phyloP scores from a whole-genome alignment of 169 alveolate species.

The Cystoisospora suis region DNA sequence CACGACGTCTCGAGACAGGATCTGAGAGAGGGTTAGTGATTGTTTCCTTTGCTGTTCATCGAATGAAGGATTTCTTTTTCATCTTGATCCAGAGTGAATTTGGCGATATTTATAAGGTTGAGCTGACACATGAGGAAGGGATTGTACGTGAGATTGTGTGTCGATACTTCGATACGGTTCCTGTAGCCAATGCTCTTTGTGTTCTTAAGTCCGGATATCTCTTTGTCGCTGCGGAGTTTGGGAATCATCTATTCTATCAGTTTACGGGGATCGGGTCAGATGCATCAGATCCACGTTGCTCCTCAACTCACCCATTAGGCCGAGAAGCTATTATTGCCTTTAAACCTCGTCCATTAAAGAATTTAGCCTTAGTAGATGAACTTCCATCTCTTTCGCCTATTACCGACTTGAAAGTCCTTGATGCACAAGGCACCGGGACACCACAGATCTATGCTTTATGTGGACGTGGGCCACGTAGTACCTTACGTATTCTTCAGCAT shows the following conservation, averaged over 20 bases:
- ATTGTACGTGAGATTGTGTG: slow-evolving; percentile 84
- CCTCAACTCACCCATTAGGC: slow-evolving; percentile 88
- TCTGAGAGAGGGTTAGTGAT: slow-evolving; percentile 85
- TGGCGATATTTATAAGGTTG: slow-evolving; percentile 95
- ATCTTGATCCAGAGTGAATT: slow-evolving; percentile 93
- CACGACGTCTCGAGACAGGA: slow-evolving; percentile 92
- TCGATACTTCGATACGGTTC: slow-evolving; percentile 97
- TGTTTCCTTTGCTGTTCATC: slow-evolving; percentile 89
- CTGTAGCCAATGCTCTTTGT: slow-evolving; percentile 88
- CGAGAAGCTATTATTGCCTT: slow-evolving; percentile 88
- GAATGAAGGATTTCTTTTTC: slow-evolving; percentile 92
- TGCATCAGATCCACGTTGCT: slow-evolving; percentile 82
- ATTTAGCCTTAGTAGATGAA: slow-evolving; percentile 89
- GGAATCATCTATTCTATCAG: slow-evolving; percentile 89
- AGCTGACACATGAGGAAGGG: slow-evolving; percentile 87
- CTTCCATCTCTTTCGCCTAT: slow-evolving; percentile 93
- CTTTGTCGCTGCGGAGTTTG: slow-evolving; percentile 97
- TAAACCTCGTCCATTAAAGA: slow-evolving; percentile 89
- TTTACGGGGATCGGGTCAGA: slow-evolving; percentile 76
- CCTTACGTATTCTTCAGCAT: slow-evolving; percentile 93
- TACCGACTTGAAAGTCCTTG: slow-evolving; percentile 94
- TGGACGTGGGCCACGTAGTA: slow-evolving; percentile 96
- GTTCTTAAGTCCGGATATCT: slow-evolving; percentile 94
- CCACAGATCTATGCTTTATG: slow-evolving; percentile 87
- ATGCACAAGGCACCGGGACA: slow-evolving; percentile 85